Evolutionary conservation across 73 alveolate genomes (phyloP).

Genomic region (Uronychia setigera): DNA sequence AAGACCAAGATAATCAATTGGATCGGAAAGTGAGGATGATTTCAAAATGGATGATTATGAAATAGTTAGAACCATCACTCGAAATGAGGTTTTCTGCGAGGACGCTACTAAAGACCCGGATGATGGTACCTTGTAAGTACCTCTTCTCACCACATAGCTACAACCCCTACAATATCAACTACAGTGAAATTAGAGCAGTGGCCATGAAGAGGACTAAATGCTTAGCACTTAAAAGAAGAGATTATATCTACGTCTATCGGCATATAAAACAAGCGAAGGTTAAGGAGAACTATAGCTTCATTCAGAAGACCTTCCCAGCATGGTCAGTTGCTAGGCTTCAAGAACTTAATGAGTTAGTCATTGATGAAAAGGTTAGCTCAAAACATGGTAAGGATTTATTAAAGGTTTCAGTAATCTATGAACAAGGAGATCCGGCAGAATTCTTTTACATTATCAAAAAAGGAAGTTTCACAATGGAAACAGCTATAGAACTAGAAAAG

Average conservation of each 20-base stretch:
- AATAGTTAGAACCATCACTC: not conserved
- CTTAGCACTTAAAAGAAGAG: not conserved
- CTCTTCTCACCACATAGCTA: not conserved
- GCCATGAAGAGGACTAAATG: not conserved
- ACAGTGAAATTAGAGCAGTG: not conserved
- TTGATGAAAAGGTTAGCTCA: not conserved
- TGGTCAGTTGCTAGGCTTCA: not conserved
- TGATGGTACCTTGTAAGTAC: not conserved
- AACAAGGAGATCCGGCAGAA: constrained; percentile 36
- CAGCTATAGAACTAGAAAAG: constrained; percentile 30
- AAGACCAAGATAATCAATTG: too few species aligned
- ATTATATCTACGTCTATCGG: not conserved
- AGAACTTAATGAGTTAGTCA: not conserved
- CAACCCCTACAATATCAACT: not conserved
- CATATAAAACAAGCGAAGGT: not conserved
- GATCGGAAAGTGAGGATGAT: not conserved
- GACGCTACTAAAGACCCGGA: not conserved
- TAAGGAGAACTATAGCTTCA: not conserved
- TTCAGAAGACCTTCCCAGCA: not conserved
- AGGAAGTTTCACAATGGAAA: constrained; percentile 22
- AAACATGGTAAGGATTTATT: not conserved
- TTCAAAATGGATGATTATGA: not conserved
- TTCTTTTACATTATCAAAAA: constrained; percentile 28
- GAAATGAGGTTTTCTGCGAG: not conserved
- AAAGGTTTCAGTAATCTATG: not conserved